These are phyloP conservation scores for Calocybe cyanea DNA, from an alignment of 768 basidiomycete species.

Conservation along the genomic window DNA sequence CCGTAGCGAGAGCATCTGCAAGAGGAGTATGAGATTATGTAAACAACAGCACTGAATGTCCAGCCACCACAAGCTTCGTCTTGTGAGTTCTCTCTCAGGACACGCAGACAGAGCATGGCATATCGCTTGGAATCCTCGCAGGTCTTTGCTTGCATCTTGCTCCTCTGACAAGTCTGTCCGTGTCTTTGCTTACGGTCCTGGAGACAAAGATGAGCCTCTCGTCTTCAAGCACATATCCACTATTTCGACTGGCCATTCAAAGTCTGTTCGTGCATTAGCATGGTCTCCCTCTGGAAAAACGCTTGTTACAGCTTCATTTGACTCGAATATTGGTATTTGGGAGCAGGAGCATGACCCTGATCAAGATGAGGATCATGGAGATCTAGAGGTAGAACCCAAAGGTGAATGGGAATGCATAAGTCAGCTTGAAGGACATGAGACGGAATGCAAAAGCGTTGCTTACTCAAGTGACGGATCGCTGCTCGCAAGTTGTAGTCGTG, in stretches of 20 bases:
- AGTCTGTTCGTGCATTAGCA: constrained; percentile 81
- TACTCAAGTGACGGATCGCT: constrained; percentile 76
- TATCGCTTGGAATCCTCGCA: constrained; percentile 82
- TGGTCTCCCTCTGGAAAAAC: constrained; percentile 88
- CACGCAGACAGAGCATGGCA: constrained; percentile 61
- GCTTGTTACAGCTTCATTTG: constrained; percentile 91
- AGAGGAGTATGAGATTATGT: too few species aligned
- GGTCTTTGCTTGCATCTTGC: constrained; percentile 85
- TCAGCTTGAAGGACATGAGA: constrained; percentile 91
- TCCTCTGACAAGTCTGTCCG: constrained; percentile 92
- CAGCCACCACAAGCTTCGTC: neutral
- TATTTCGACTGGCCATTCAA: constrained; percentile 80
- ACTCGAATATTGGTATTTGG: constrained; percentile 90
- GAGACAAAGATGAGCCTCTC: constrained; percentile 21
- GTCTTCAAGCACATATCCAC: constrained; percentile 56
- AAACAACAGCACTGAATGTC: neutral
- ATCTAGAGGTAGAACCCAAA: constrained; percentile 20
- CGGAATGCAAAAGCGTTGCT: constrained; percentile 90
- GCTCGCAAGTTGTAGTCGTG: constrained; percentile 91
- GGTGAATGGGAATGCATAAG: constrained; percentile 88
- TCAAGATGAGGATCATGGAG: constrained; percentile 31
- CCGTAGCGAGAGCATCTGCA: too few species aligned
- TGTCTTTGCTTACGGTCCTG: constrained; percentile 62
- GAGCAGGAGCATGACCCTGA: constrained; percentile 45
- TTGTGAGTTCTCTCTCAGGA: neutral